A percentile compares a stretch with the other conserved stretches of the same genome.
These are phyloP conservation scores for Pseudozyma sp. DNA, from an alignment of 1,284 basidiomycete species.

Conservation along the genomic window DNA sequence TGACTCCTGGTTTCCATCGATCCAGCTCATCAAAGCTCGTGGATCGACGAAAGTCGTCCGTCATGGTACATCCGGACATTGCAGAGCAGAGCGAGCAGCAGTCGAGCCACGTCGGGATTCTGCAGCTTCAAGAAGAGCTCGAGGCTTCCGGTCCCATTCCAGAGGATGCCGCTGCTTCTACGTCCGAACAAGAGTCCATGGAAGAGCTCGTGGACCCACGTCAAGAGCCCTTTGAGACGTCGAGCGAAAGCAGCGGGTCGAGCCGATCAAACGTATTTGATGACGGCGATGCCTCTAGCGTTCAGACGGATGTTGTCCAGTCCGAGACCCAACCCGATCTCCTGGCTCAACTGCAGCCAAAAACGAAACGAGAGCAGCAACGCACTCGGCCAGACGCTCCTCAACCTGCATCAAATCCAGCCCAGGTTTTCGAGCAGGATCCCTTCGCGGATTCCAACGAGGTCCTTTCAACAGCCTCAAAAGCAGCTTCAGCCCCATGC, in stretches of 20 bases:
- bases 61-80: no score
- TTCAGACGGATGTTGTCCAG: no score
- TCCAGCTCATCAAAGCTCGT: background rate
- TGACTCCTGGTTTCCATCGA: background rate
- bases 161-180: no score
- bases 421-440: slow-evolving; percentile 9
- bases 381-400: slow-evolving; percentile 1
- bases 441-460: slow-evolving; percentile 18
- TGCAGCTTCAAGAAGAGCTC: background rate
- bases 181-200: no score
- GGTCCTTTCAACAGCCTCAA: background rate
- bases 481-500: background rate
- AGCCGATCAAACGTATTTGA: no score
- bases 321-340: background rate
- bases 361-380: background rate
- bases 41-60: no score
- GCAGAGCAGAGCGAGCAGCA: background rate
- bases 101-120: background rate
- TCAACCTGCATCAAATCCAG: background rate
- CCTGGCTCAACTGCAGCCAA: background rate
- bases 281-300: no score
- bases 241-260: no score
- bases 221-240: no score
- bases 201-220: no score
- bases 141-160: background rate